Base-by-base conservation (phyloP, 495 filamentous ascomycete genomes). In the Apodospora peruviana region DNA sequence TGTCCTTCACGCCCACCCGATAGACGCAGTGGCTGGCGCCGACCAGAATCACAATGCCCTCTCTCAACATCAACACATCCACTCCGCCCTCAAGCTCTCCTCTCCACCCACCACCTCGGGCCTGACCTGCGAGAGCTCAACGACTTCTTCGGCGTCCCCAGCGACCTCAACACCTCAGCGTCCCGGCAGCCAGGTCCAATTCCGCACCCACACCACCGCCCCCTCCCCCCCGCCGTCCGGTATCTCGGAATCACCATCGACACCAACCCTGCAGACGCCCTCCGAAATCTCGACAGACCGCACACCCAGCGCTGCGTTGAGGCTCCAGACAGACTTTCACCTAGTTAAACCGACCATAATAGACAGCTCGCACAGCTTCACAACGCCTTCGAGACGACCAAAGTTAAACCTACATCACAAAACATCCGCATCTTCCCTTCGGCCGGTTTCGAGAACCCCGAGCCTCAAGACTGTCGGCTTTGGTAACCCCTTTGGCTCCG, bases 371-470 rank as follows among this genome's bases (percentile, higher is more conserved):
- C 49, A 51, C 43, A 42, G 39, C 45, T 52, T 50, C 22, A 23
- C 59, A 20, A 54, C 62, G 7, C 57, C 62, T 12, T 43, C 58
- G 20, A 60, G 55, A 22, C 66, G 63, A 2, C 61, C 62, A 5
- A 45, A 47, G 7, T 39, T 66, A 11, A 43, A 50, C 22, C 51
- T 73, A 3, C 64, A 68, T 34, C 61, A 58, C 52, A 70, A 71
- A 44, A 53, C 69, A 23, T 75, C 73, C 0, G 46, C 68, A 8
- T 65, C 68, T 12, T 74, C 63, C 16, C 58, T 74, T 11, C 63
- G 57, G 10, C 71, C 70, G 9, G 53, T 75, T 5, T 71, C 72
- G 16, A 59, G 73, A 43, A 77, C 73, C 0, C 73, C 73, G 12
- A 77, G 73, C 52, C 57, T 74, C 52, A 75, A 70, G 48, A 58